These are phyloP conservation scores for Oemleria cerasiformis DNA, from an alignment of 306 rosid genomes.

Conservation along the genomic window DNA sequence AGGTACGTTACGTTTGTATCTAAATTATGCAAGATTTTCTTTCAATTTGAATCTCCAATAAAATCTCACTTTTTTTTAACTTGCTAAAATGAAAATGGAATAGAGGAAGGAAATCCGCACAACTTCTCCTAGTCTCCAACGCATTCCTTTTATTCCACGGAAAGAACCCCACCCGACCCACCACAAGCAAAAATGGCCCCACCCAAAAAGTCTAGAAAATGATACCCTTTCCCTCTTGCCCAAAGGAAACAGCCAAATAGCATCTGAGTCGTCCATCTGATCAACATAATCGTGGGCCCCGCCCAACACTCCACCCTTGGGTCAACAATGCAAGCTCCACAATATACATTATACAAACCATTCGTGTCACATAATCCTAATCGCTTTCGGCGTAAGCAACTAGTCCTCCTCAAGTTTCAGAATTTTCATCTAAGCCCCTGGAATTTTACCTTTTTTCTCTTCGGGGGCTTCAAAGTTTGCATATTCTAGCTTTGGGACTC, in stretches of 20 bases:
- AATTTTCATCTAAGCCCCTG: neutral
- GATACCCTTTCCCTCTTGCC: conserved; percentile 6
- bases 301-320: too few species aligned
- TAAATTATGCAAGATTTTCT: too few species aligned
- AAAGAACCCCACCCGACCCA: conserved; percentile 30
- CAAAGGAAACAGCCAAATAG: neutral
- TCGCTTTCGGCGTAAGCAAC: conserved; percentile 16
- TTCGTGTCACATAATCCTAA: neutral
- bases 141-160: conserved; percentile 26
- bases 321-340: conserved; percentile 2
- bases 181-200: conserved; percentile 9
- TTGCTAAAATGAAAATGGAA: neutral
- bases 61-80: too few species aligned
- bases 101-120: neutral
- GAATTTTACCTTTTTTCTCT: too few species aligned
- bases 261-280: neutral
- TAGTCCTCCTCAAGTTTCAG: neutral
- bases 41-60: neutral
- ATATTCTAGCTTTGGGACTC: neutral
- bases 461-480: neutral
- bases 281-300: neutral
- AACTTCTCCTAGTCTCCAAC: neutral
- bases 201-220: conserved; percentile 8
- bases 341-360: neutral
- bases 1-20: too few species aligned